Conservation (phyloP, 768 basidiomycete genomes). For the Filobasidium wieringae region DNA sequence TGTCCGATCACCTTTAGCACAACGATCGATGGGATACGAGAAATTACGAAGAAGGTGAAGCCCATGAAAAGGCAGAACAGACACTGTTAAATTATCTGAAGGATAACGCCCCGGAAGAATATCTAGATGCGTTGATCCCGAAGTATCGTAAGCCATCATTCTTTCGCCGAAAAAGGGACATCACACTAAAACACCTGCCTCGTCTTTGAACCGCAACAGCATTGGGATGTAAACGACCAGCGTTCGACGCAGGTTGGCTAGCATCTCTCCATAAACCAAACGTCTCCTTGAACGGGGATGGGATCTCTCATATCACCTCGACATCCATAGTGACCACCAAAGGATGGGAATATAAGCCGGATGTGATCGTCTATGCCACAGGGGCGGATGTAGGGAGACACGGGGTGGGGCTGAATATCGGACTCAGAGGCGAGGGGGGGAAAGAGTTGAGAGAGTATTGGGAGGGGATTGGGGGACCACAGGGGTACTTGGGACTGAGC, state of each 20-base stretch:
- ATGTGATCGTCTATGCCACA: background rate
- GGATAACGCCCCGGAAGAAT: conserved; percentile 45
- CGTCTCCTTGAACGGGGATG: conserved; percentile 40
- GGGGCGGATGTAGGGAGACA: conserved; percentile 5
- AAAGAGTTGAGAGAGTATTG: conserved; percentile 5
- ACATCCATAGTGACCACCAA: conserved; percentile 7
- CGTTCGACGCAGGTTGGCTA: conserved; percentile 53
- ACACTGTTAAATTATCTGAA: conserved; percentile 2
- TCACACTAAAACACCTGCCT: background rate
- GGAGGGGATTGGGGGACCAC: conserved; percentile 2
- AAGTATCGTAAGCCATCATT: background rate
- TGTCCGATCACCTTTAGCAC: too few relatives aligned
- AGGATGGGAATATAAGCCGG: conserved; percentile 8
- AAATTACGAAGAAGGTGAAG: background rate
- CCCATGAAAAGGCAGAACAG: background rate
- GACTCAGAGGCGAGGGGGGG: background rate
- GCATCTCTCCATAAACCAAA: conserved; percentile 48
- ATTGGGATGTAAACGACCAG: conserved; percentile 42
- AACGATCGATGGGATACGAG: conserved; percentile 5
- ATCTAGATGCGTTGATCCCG: conserved; percentile 29
- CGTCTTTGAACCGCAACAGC: background rate
- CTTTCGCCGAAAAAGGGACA: background rate
- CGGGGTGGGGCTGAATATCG: conserved; percentile 10
- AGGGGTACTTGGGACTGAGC: conserved; percentile 1
- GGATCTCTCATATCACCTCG: conserved; percentile 13